phyloP scores from a whole-genome alignment of 2,329 filamentous ascomycete species.

The Volutella citrinella region DNA sequence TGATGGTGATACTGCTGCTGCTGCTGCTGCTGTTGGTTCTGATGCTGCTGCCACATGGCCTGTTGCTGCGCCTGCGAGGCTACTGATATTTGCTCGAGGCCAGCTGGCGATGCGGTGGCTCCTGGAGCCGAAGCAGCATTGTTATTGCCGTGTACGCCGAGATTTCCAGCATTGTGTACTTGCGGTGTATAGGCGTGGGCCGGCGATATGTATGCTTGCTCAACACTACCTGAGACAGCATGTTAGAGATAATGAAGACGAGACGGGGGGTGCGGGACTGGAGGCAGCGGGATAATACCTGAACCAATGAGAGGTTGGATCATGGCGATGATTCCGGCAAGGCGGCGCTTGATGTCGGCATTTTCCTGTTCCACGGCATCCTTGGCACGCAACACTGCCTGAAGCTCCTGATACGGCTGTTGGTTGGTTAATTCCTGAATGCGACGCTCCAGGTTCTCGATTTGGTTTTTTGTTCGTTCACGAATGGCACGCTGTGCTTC shows the following conservation, averaged over 20 bases:
- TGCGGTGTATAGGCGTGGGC: conserved; percentile 24
- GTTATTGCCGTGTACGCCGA: conserved; percentile 14
- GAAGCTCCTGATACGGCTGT: conserved; percentile 81
- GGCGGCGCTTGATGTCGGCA: conserved; percentile 67
- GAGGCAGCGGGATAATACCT: no score
- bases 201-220: conserved; percentile 32
- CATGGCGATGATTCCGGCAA: conserved; percentile 63
- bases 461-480: conserved; percentile 77
- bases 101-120: conserved; percentile 22
- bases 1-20: conserved; percentile 12
- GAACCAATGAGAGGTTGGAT: conserved; percentile 55
- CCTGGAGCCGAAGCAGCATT: conserved; percentile 24
- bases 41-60: no score
- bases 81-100: conserved; percentile 15
- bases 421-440: conserved; percentile 76
- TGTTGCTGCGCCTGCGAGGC: conserved; percentile 2
- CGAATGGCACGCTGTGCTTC: conserved; percentile 84
- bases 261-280: no score
- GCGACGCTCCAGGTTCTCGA: conserved; percentile 68
- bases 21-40: conserved; percentile 16
- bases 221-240: conserved; percentile 18
- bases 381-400: conserved; percentile 71
- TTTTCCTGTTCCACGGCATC: conserved; percentile 77
- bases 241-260: conserved; percentile 3
- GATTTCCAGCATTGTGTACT: conserved; percentile 17